Base-by-base conservation (phyloP, 371 early-diverging fungal genomes). In the Rhizopus microsporus region DNA sequence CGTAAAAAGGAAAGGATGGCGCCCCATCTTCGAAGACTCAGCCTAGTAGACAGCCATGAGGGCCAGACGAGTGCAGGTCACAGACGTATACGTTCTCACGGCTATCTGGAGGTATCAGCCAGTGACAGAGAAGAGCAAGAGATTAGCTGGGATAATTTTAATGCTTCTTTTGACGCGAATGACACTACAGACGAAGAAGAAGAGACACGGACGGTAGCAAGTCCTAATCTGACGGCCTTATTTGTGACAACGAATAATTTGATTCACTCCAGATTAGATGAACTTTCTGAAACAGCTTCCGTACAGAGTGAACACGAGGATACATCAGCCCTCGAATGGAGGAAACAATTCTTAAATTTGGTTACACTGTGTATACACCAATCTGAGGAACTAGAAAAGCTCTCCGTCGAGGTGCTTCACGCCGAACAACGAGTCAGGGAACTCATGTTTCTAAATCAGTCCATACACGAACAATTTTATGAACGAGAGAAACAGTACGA, bases 221-320 rank as follows among this genome's bases (percentile, higher is more conserved):
- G 60, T 15, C 60, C 60, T 0, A 60, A 65, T 37, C 10, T 60
- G 9, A 56, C 56, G 2, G 54, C 60, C 3, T 37, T 75, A 17
- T 75, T 72, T 46, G 43, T 64, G 13, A 75, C 72, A 1, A 75
- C 76, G 13, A 69, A 75, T 37, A 69, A 60, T 4, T 53, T 75
- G 7, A 75, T 75, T 45, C 53, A 72, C 39, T 69, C 76, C 34
- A 68, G 72, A 9, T 56, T 72, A 0, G 70, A 75, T 31, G 72
- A 72, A 43, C 44, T 72, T 15, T 75, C 72, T 10, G 72, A 75
- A 48, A 55, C 57, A 16, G 53, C 57, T 16, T 58, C 59, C 2
- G 53, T 63, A 39, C 13, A 45, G 34, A 32, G 39, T 35, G 49
- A 49, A 44, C 23, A 35, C 35, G 16, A 65, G 31, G 39, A 16